Conservation (phyloP, 2,329 filamentous ascomycete species). For the Aspergillus sojae region DNA sequence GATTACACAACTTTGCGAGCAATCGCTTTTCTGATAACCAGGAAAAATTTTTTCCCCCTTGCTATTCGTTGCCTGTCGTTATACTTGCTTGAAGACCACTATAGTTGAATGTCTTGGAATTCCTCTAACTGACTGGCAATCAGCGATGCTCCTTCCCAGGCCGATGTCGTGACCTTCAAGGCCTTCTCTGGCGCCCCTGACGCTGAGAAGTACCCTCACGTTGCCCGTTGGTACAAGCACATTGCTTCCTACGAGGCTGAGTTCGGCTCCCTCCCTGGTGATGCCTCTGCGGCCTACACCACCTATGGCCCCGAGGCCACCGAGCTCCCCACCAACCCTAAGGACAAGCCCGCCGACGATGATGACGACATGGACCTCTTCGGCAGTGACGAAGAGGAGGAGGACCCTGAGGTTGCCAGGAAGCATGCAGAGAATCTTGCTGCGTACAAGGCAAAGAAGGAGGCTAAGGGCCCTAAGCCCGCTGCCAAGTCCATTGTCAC, state of each 20-base stretch:
- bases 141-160: constrained; percentile 77
- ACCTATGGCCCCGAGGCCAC: constrained; percentile 84
- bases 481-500: constrained; percentile 96
- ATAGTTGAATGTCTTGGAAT: background rate
- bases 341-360: constrained; percentile 77
- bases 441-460: constrained; percentile 98
- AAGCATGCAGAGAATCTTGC: constrained; percentile 87
- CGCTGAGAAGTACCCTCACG: constrained; percentile 86
- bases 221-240: constrained; percentile 99
- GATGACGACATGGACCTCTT: constrained; percentile 92
- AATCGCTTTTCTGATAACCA: constrained; percentile 73
- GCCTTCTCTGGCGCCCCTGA: constrained; percentile 75
- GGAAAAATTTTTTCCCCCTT: constrained; percentile 13
- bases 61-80: constrained; percentile 20
- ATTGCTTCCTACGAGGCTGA: constrained; percentile 89
- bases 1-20: constrained; percentile 74
- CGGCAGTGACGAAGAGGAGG: constrained; percentile 90
- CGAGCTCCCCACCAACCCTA: constrained; percentile 80
- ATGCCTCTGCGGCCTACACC: constrained; percentile 84
- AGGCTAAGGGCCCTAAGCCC: constrained; percentile 77
- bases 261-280: constrained; percentile 87
- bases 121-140: constrained; percentile 17
- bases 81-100: background rate
- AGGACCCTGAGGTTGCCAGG: constrained; percentile 81
- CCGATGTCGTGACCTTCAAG: constrained; percentile 96